phyloP scores from a whole-genome alignment of 176 grass and related monocot genomes.

The Oropetium thomaeum region DNA sequence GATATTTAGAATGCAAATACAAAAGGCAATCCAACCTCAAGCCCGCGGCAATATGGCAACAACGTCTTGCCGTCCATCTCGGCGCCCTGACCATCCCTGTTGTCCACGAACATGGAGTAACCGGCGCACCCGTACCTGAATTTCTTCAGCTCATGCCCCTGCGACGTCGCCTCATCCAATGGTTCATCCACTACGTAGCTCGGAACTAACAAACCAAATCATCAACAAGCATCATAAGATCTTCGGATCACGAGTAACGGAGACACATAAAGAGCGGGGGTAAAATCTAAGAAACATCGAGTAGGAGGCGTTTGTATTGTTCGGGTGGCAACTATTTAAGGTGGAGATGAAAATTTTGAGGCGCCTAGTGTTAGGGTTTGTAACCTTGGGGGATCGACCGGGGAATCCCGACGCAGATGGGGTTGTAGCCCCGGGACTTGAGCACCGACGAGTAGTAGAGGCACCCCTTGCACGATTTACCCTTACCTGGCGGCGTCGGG shows the following conservation, averaged over 20 bases:
- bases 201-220: slow-evolving; percentile 53
- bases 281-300: neutral
- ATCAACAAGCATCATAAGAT: slow-evolving; percentile 26
- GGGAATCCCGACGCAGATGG: slow-evolving; percentile 82
- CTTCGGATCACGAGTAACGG: neutral
- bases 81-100: slow-evolving; percentile 38
- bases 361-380: slow-evolving; percentile 19
- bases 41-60: slow-evolving; percentile 82
- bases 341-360: neutral
- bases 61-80: slow-evolving; percentile 48
- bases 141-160: slow-evolving; percentile 54
- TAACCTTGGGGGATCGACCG: slow-evolving; percentile 76
- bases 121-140: slow-evolving; percentile 88
- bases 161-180: slow-evolving; percentile 43
- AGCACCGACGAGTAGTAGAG: slow-evolving; percentile 87
- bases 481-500: slow-evolving; percentile 34
- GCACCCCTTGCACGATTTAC: slow-evolving; percentile 93
- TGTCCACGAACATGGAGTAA: slow-evolving; percentile 79
- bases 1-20: neutral
- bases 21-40: slow-evolving; percentile 66
- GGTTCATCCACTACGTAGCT: slow-evolving; percentile 61
- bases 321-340: neutral
- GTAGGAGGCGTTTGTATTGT: neutral
- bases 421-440: slow-evolving; percentile 68
- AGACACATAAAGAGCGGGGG: neutral